These are phyloP conservation scores for Cerioporus squamosus DNA, from an alignment of 1,284 basidiomycete species.

Conservation along the genomic window DNA sequence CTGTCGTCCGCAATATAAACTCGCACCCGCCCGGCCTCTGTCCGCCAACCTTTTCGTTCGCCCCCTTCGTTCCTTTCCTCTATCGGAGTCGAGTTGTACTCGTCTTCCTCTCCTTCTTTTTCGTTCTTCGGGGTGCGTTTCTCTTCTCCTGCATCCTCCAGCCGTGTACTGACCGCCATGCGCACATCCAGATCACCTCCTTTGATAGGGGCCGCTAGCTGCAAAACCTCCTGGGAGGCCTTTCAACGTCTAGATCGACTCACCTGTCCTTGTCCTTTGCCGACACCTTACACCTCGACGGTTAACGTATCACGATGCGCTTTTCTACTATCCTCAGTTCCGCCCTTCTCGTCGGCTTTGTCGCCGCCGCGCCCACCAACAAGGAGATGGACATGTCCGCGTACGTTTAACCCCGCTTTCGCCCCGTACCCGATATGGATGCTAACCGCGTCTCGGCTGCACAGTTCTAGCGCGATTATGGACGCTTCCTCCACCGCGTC, in stretches of 20 bases:
- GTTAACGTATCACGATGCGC: constrained; percentile 57
- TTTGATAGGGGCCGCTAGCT: constrained; percentile 68
- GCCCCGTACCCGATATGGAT: background rate
- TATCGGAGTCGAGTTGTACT: constrained; percentile 63
- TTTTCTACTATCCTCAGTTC: constrained; percentile 56
- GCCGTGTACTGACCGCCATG: constrained; percentile 1
- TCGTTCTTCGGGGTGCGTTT: constrained; percentile 50
- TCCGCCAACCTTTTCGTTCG: constrained; percentile 34
- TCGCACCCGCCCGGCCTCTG: constrained; percentile 25
- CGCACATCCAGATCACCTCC: constrained; percentile 56
- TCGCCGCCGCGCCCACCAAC: constrained; percentile 50
- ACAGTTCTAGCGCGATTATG: background rate
- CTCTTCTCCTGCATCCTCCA: constrained; percentile 14
- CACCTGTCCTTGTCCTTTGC: constrained; percentile 36
- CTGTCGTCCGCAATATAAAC: constrained; percentile 20
- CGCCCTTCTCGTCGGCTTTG: constrained; percentile 54
- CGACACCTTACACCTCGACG: constrained; percentile 52
- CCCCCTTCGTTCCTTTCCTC: constrained; percentile 46
- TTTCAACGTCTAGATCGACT: constrained; percentile 38
- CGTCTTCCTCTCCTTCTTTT: constrained; percentile 50
- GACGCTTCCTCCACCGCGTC: background rate
- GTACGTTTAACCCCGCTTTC: background rate
- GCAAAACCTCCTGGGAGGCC: constrained; percentile 61
- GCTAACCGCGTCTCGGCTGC: background rate
- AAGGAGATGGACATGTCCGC: constrained; percentile 17